Base-by-base conservation (phyloP, 139 green algal genomes). In the Chlamydomonas urium region DNA sequence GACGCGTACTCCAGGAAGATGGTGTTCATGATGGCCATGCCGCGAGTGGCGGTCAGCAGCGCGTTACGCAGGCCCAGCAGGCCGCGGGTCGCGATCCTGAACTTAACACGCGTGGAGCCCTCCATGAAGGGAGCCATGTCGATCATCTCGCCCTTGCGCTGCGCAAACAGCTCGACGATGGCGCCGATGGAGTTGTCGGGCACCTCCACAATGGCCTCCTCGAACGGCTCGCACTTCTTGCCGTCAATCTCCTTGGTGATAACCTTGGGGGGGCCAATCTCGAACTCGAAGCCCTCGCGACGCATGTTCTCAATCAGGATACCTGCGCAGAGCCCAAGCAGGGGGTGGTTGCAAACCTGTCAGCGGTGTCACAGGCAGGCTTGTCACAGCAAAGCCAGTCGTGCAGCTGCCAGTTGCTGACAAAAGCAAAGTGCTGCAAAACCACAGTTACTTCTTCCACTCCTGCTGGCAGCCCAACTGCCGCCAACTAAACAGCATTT, bases 221-320 rank as follows among this genome's bases (percentile, higher is more conserved):
- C 95, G 73, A 86, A 97, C 0, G 95, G 95, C 87, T 99, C 95
- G 56, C 85, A 75, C 74, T 81, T 95, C 63, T 87, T 76, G 60
- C 88, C 90, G 45, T 88, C 78, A 4, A 90, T 75, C 50, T 89
- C 79, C 73, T 90, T 88, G 32, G 81, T 93, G 77, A 99, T 98
- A 53, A 99, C 94, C 80, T 90, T 91, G 62, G 94, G 94, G 3
- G 94, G 90, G 28, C 94, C 94, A 34, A 96, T 90, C 75, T 90
- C 86, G 75, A 96, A 95, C 83, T 96, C 91, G 63, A 89, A 96
- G 23, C 90, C 90, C 82, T 97, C 92, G 2, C 91, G 74, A 4
- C 93, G 77, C 95, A 99, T 99, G 80, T 93, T 97, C 87, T 99
- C 95, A 73, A 99, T 98, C 8, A 99, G 88, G 73, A 99, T 98